These are phyloP conservation scores for Podospora pseudoanserina DNA, from an alignment of 495 filamentous ascomycete genomes.

Conservation along the genomic window DNA sequence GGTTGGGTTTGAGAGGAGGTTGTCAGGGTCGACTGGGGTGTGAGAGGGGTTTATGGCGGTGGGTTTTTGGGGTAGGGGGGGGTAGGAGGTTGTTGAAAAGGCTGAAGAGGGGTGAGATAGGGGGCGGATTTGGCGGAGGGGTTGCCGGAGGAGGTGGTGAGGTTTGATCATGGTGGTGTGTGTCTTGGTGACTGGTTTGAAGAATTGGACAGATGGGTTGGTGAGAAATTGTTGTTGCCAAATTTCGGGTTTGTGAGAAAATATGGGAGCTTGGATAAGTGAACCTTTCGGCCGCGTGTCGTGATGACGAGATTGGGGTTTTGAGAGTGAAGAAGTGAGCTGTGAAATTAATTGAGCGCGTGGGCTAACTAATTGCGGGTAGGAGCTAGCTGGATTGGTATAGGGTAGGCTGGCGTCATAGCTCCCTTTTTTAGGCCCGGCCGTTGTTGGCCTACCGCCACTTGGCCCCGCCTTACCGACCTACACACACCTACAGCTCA, in stretches of 20 bases:
- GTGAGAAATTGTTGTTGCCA: neutral
- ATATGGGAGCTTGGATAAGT: neutral
- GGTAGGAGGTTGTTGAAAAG: constrained; percentile 7
- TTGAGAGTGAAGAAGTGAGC: neutral
- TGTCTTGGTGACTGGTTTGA: too few relatives aligned
- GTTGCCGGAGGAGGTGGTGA: neutral
- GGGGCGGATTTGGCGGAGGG: constrained; percentile 3
- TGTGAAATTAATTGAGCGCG: neutral
- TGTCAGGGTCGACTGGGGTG: constrained; percentile 12
- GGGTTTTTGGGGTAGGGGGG: constrained; percentile 9
- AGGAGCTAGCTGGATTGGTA: neutral
- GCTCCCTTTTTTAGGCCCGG: constrained; percentile 1
- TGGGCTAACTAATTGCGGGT: too few relatives aligned
- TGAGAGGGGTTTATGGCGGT: neutral
- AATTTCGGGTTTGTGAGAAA: neutral
- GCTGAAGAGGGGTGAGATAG: neutral
- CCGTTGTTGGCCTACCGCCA: neutral
- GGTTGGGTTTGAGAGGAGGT: constrained; percentile 64
- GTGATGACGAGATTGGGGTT: neutral
- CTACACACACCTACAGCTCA: neutral
- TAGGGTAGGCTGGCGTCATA: constrained; percentile 14
- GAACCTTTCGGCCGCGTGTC: constrained; percentile 2
- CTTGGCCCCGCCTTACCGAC: neutral
- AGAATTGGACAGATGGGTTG: neutral
- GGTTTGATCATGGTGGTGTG: neutral